Conservation (phyloP, 352 stramenopile genomes). For the Pythium phragmitis region DNA sequence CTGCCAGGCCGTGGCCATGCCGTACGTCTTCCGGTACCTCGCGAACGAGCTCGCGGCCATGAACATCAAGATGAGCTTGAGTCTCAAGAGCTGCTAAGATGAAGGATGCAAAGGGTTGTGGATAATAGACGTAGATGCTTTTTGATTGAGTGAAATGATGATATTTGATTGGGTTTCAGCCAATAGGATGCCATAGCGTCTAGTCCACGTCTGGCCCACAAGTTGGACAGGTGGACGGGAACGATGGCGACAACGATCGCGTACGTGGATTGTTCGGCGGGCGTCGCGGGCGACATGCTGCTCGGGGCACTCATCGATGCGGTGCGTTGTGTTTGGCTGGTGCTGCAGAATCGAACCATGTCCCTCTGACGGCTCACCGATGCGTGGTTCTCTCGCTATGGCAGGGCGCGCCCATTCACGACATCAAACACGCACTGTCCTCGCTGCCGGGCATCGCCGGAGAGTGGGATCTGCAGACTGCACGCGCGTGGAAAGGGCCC, state of each 20-base stretch:
- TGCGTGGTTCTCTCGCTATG: conserved; percentile 23
- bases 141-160: conserved; percentile 12
- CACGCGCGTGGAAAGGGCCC: conserved; percentile 78
- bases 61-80: conserved; percentile 99
- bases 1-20: conserved; percentile 94
- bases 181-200: background rate
- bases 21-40: conserved; percentile 99
- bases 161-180: conserved; percentile 4
- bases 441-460: conserved; percentile 65
- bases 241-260: conserved; percentile 43
- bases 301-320: conserved; percentile 88
- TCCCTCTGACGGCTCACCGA: background rate
- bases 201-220: background rate
- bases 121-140: conserved; percentile 22
- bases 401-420: conserved; percentile 52
- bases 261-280: conserved; percentile 90
- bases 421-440: conserved; percentile 55
- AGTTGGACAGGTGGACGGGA: background rate
- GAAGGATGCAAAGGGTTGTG: background rate
- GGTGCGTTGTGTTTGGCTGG: conserved; percentile 33
- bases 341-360: background rate
- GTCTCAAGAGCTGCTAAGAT: conserved; percentile 55
- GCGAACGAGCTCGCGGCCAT: conserved; percentile 99
- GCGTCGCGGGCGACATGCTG: conserved; percentile 91
- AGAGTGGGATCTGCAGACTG: conserved; percentile 84